Evolutionary conservation across 495 filamentous ascomycete species (phyloP), one percentile per base, ranked within the genome.

Genomic region (Cryomyces minteri): DNA sequence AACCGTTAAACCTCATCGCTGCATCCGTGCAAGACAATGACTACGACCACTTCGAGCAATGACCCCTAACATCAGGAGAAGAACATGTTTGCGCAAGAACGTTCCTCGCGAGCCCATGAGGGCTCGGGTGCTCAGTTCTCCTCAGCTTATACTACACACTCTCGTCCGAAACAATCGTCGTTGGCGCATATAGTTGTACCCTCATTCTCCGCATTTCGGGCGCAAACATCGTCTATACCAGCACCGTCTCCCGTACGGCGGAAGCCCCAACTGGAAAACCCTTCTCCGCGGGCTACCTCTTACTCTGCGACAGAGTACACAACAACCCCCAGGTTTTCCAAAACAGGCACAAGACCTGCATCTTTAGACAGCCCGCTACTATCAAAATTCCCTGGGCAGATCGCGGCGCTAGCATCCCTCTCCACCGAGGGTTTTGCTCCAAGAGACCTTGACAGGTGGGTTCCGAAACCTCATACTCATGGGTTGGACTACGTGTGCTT

Each of bases 141-240:
- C 33, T 45, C 48, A 1, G 5, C 33, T 36, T 12, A 8, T 44
- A 11, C 9, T 12, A 11, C 25, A 36, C 42, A 44, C 25, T 48
- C 49, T 7, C 49, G 47, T 29, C 41, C 14, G n/a, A 56, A 55
- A 46, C 49, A 53, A 11, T 34, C 58, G 9, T 48, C 51, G 0
- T 54, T 62, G 32, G 51, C 58, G 12, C 51, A 49, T 25, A 54
- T 63, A 32, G 48, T 55, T 25, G 45, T 59, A 18, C 54, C 53
- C 41, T 58, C 54, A 31, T 59, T 63, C 49, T 49, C 54, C 9
- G 49, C 58, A 30, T 61, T 61, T 50, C 54, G 56, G 18, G 51
- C 54, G n/a, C 54, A 59, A 39, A 45, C 56, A 11, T 49, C 54
- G 7, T 48, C 49, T 14, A 47, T 50, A 42, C 58, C 60, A 25